These are phyloP conservation scores for Talaromyces verruculosus DNA, from an alignment of 2,329 filamentous ascomycete species.

Conservation along the genomic window DNA sequence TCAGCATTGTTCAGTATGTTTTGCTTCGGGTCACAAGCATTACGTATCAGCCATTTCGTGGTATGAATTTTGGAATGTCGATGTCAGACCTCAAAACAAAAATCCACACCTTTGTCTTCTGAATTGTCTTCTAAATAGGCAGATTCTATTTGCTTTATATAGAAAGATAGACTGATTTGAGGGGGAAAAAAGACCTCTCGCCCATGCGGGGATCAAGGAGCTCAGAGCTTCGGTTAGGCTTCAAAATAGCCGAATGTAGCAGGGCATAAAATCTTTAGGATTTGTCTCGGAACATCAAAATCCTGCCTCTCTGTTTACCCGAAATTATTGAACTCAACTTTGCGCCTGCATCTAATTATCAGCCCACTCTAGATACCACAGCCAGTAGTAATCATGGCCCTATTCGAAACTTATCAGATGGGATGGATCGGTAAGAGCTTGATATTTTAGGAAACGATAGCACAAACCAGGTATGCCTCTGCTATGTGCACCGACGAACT, in stretches of 20 bases:
- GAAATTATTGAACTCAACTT: neutral
- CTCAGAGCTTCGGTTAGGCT: neutral
- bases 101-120: neutral
- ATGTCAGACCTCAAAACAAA: neutral
- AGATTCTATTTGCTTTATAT: neutral
- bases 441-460: neutral
- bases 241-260: neutral
- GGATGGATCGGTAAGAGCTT: neutral
- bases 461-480: neutral
- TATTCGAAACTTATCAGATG: neutral
- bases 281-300: neutral
- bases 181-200: neutral
- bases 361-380: neutral
- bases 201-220: neutral
- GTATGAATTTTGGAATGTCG: neutral
- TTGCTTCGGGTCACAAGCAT: neutral
- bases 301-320: neutral
- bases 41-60: neutral
- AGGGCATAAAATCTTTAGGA: neutral
- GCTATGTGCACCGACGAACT: neutral
- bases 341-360: neutral
- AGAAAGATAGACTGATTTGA: neutral
- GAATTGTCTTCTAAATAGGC: too few species aligned
- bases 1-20: neutral
- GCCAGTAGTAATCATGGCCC: neutral